Evolutionary conservation across 1,284 basidiomycete genomes (phyloP), one percentile per base, ranked within the genome.

Genomic region (Puccinia coronata): DNA sequence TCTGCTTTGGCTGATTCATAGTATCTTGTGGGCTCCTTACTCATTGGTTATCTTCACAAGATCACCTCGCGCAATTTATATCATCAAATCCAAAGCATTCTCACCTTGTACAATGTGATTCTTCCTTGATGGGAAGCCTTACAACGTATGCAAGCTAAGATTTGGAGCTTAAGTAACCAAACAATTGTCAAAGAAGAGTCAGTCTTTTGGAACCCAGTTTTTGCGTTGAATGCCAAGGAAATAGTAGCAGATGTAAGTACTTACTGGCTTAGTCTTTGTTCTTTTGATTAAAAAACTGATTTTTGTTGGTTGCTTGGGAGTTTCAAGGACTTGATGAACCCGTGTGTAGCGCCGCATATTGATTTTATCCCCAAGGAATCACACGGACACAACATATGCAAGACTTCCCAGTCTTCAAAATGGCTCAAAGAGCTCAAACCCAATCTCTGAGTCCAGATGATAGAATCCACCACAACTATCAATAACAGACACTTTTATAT

Each of bases 391-490:
- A 34, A 51, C 14, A 55, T 41, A 2, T 53, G 36, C 31, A 36
- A 53, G 23, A 8, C 25, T 9, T 71, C 41, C 20, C 69, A 71
- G n/a, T 71, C 25, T 34, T 16, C 18, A 31, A 71, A 71, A n/a
- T 71, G 69, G 69, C 18, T 23, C 1, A 47, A 71, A 53, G 1
- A 31, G 18, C 31, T 31, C 25, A 12, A 39, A n/a, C 69, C 0
- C 16, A 25, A 71, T 71, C 69, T 71, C 6, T 28, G 43, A 28
- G 71, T 73, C 23, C 49, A 73, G 23, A 73, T 73, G 71, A 31
- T 73, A 11, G n/a, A 14, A 41, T 20, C 31, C 53, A 31, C 23
- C n/a, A 72, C n/a, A 23, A 23, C 25, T 1, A 36, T 4, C 2
- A 73, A 41, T 12, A 20, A 11, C 0, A 73, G 39, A 55, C 71